A percentile compares a stretch with the other conserved stretches of the same genome.
Conservation (phyloP, 2,329 filamentous ascomycete genomes). For the Alternaria conjuncta region DNA sequence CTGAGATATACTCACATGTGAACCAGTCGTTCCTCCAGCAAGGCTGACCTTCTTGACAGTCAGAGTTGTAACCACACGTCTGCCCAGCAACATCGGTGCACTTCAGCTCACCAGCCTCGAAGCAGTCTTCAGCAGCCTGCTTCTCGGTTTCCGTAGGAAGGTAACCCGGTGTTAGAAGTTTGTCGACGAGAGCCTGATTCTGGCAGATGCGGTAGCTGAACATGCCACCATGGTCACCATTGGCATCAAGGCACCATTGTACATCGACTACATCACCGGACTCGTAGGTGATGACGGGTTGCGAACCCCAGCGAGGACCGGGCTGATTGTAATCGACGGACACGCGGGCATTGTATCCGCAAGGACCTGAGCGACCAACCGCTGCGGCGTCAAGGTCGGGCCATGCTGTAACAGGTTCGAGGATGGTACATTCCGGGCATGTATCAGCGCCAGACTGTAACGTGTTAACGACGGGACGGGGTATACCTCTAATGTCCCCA, state of each 20-base stretch:
- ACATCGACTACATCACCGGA: conserved; percentile 38
- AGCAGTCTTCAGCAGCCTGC: conserved; percentile 43
- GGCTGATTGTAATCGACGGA: conserved; percentile 45
- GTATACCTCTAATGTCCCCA: too few relatives aligned
- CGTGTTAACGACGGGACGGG: neutral
- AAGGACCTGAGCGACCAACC: conserved; percentile 42
- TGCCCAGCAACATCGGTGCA: conserved; percentile 43
- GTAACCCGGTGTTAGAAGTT: conserved; percentile 38
- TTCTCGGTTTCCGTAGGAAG: conserved; percentile 44
- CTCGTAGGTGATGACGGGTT: conserved; percentile 40
- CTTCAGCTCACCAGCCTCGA: conserved; percentile 33
- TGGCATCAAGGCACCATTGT: conserved; percentile 45
- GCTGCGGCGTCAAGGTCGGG: conserved; percentile 35
- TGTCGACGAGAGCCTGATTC: conserved; percentile 40
- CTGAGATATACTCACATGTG: conserved; percentile 23
- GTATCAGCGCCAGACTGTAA: conserved; percentile 35
- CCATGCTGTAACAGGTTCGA: conserved; percentile 44
- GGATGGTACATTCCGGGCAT: conserved; percentile 45
- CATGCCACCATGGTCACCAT: conserved; percentile 46
- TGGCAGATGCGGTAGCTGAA: conserved; percentile 45
- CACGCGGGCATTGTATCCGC: conserved; percentile 46
- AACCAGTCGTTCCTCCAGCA: conserved; percentile 48
- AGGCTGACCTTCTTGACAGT: conserved; percentile 36
- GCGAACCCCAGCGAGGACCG: conserved; percentile 37
- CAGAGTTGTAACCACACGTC: conserved; percentile 37